Conservation (phyloP, 441 rosid species). For the Mallotus repandus region DNA sequence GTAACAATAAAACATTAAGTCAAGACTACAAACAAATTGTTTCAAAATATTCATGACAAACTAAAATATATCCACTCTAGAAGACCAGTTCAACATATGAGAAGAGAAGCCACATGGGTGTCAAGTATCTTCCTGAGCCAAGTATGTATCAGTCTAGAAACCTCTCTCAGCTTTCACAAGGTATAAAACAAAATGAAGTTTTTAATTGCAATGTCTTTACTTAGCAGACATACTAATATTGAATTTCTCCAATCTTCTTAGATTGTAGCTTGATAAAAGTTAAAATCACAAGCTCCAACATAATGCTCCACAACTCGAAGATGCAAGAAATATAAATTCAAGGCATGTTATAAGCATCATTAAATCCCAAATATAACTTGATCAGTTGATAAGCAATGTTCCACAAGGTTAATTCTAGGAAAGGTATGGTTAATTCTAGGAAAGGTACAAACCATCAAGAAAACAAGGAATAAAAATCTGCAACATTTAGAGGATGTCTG, state of each 20-base stretch:
- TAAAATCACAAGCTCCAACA: background rate
- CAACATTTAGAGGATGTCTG: background rate
- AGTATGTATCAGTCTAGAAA: background rate
- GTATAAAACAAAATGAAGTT: background rate
- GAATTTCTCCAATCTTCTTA: background rate
- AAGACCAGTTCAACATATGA: background rate
- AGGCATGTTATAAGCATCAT: background rate
- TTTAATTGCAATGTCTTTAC: background rate
- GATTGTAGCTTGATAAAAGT: background rate
- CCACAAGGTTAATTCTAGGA: background rate
- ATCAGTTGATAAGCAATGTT: background rate
- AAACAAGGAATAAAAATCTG: slow-evolving; percentile 5
- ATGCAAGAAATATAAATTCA: slow-evolving; percentile 8
- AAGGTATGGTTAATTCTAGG: background rate
- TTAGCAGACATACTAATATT: background rate
- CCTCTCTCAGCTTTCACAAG: slow-evolving; percentile 4
- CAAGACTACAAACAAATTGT: background rate
- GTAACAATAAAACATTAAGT: background rate
- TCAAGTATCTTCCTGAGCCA: background rate
- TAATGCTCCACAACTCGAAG: slow-evolving; percentile 10
- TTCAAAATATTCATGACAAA: slow-evolving; percentile 1
- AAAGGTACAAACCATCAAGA: background rate
- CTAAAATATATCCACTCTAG: background rate
- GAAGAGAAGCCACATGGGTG: background rate
- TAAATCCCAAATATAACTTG: background rate